These are phyloP conservation scores for Cladosporium velox DNA, from an alignment of 2,329 filamentous ascomycete species.

Conservation along the genomic window DNA sequence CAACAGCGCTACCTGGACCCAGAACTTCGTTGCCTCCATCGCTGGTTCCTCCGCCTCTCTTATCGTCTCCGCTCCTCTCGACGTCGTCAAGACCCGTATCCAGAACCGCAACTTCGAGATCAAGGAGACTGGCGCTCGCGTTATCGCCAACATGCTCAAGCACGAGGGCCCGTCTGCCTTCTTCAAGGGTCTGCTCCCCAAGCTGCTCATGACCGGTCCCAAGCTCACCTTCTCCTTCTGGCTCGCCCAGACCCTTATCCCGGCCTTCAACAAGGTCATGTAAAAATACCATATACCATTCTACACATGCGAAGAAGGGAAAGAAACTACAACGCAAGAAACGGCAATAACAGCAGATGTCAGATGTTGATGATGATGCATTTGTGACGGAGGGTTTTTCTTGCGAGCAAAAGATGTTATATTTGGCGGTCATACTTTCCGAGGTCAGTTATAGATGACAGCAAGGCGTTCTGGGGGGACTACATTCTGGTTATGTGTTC, in stretches of 20 bases:
- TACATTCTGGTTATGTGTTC: slow-evolving; percentile 5
- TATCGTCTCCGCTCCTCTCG: slow-evolving; percentile 90
- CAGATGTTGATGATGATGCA: slow-evolving; percentile 1
- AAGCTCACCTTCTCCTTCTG: slow-evolving; percentile 99
- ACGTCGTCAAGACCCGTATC: slow-evolving; percentile 97
- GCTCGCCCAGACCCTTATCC: slow-evolving; percentile 97
- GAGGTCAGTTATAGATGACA: slow-evolving; percentile 3
- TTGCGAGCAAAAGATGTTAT: background rate
- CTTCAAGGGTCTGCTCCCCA: slow-evolving; percentile 97
- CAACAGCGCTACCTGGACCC: slow-evolving; percentile 89
- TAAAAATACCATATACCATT: slow-evolving; percentile 37
- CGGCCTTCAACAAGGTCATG: slow-evolving; percentile 75
- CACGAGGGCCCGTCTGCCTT: slow-evolving; percentile 84
- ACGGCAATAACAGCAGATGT: background rate
- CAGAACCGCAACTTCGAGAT: slow-evolving; percentile 99
- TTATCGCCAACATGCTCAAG: slow-evolving; percentile 88
- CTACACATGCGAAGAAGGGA: background rate
- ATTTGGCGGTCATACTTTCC: slow-evolving; percentile 5
- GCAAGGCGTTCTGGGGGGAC: slow-evolving; percentile 10
- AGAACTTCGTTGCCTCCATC: slow-evolving; percentile 97
- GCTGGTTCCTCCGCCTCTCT: slow-evolving; percentile 94
- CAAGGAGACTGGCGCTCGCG: slow-evolving; percentile 89
- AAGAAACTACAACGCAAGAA: background rate
- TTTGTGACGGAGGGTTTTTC: background rate
- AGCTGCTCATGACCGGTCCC: slow-evolving; percentile 98